Percentiles rank a stretch among this genome's conserved stretches.
Conservation (phyloP, 305 asterid species). For the Stenogyne calaminthoides region DNA sequence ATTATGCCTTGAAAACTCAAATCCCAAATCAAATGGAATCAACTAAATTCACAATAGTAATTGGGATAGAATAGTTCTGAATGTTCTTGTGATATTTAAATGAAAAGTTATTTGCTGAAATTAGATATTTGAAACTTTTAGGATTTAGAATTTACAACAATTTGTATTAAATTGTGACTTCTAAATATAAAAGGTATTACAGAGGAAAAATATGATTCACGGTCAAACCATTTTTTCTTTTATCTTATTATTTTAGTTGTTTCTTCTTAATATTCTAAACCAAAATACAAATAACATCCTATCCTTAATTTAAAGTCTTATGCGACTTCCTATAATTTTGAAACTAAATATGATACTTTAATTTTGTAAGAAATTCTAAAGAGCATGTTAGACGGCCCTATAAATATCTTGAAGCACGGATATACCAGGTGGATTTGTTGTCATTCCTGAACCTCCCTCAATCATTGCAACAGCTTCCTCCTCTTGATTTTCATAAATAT, state of each 20-base stretch:
- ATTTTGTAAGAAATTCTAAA: neutral
- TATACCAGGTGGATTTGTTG: conserved; percentile 39
- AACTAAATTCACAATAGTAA: neutral
- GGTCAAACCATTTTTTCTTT: no score
- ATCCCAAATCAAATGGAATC: conserved; percentile 12
- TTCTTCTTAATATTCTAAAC: no score
- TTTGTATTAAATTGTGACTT: no score
- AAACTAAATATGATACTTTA: no score
- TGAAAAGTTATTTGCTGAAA: neutral
- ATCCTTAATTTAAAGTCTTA: no score
- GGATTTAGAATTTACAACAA: no score
- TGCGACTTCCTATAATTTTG: no score
- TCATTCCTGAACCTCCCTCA: conserved; percentile 52
- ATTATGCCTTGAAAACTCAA: conserved; percentile 9
- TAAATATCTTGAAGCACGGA: conserved; percentile 18
- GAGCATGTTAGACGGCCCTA: conserved; percentile 3
- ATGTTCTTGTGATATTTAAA: neutral
- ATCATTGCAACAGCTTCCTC: conserved; percentile 65
- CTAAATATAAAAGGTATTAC: no score
- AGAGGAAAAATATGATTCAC: no score
- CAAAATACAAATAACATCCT: no score
- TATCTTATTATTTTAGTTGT: no score
- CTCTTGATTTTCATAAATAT: conserved; percentile 59
- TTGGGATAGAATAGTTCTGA: conserved; percentile 9
- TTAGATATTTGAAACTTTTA: neutral